Conservation (phyloP, 2,329 filamentous ascomycete species). For the Trichoderma sp. region DNA sequence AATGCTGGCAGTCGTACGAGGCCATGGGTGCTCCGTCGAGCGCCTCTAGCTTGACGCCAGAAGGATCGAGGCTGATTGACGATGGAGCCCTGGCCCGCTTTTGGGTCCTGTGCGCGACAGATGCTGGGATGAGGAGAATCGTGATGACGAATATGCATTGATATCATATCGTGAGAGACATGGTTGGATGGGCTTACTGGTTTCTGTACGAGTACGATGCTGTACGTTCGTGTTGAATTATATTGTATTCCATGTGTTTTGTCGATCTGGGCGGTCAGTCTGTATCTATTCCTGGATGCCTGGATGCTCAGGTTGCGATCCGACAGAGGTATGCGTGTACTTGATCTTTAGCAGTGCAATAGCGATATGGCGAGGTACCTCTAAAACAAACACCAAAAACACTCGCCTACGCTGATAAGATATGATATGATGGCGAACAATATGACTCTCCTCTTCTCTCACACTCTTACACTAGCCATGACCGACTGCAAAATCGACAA, state of each 20-base stretch:
- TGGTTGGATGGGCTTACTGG: not conserved
- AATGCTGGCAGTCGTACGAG: conserved; percentile 1
- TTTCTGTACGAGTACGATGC: not conserved
- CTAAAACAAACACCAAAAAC: not conserved
- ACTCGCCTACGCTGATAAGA: not conserved
- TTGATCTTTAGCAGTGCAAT: not conserved
- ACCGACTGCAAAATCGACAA: not conserved
- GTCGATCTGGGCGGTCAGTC: not conserved
- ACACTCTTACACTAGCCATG: not conserved
- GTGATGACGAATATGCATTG: not conserved
- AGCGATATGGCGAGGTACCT: not conserved
- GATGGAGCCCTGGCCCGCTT: conserved; percentile 14
- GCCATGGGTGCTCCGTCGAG: not conserved
- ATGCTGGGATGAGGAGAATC: not conserved
- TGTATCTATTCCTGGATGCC: not conserved
- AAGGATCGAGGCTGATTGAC: conserved; percentile 17
- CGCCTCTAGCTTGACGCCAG: conserved; percentile 13
- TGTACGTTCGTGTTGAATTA: not conserved
- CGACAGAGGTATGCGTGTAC: not conserved
- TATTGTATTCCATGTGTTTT: not conserved
- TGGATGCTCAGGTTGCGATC: not conserved
- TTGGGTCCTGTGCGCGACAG: not conserved
- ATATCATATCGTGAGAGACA: not conserved
- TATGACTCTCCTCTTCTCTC: not conserved
- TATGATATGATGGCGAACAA: not conserved